These are phyloP conservation scores for Macrocybe gigantea DNA, from an alignment of 768 basidiomycete genomes.

Conservation along the genomic window DNA sequence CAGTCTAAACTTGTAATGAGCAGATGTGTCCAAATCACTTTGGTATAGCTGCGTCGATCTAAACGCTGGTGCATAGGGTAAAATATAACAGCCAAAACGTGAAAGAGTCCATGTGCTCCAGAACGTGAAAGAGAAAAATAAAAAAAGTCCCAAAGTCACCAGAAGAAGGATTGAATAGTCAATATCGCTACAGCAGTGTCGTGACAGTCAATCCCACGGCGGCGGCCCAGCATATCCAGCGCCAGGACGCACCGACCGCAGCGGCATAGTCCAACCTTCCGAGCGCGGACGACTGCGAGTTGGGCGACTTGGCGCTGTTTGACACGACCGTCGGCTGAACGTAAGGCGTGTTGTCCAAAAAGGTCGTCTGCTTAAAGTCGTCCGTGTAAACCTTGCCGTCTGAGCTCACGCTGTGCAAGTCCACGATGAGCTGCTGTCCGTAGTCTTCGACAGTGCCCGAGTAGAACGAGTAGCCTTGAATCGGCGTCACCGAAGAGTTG, in stretches of 20 bases:
- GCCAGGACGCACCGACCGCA: neutral
- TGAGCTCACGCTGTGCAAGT: constrained; percentile 16
- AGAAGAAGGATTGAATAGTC: too few species aligned
- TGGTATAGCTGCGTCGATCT: too few species aligned
- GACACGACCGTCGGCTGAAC: constrained; percentile 16
- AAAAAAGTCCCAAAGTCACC: too few species aligned
- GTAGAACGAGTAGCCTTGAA: constrained; percentile 25
- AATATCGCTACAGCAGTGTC: too few species aligned
- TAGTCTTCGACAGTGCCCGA: constrained; percentile 16
- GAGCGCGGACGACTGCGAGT: constrained; percentile 4
- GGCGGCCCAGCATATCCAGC: neutral
- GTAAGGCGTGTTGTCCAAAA: constrained; percentile 20
- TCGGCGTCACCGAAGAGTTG: constrained; percentile 15
- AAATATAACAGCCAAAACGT: too few species aligned
- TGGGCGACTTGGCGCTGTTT: constrained; percentile 3
- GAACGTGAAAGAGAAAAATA: too few species aligned
- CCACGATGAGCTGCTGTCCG: constrained; percentile 24
- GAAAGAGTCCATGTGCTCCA: too few species aligned
- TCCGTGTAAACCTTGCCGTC: constrained; percentile 22
- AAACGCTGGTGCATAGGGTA: too few species aligned
- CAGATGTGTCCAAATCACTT: too few species aligned
- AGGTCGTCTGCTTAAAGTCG: constrained; percentile 21
- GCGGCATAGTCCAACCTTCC: constrained; percentile 2
- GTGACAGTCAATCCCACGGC: too few species aligned
- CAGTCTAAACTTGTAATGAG: too few species aligned